Base-by-base conservation (phyloP, 2,329 filamentous ascomycete species). In the Aureobasidium sp. region DNA sequence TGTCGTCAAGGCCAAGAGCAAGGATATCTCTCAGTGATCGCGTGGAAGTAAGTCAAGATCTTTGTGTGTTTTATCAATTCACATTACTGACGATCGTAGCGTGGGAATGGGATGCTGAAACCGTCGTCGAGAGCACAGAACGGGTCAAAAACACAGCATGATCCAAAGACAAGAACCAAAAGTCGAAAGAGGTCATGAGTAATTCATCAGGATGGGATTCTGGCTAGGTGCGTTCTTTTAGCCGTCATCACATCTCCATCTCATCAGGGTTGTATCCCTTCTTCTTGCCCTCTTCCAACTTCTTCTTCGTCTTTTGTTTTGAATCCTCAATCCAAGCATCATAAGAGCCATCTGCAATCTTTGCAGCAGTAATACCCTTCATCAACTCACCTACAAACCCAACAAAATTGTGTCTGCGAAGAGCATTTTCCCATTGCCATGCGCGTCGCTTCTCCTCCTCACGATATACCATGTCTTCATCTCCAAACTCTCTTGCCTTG, bases 391-490 rank as follows among this genome's bases (percentile, higher is more conserved):
- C 91, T 3, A 93, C 89, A 70, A 99, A 97, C 0, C 91, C 93
- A 0, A 99, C 90, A 78, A 99, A 99, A 76, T 99, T 99, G 75
- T 96, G 93, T 69, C 89, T 81, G 64, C 94, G 79, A 70, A 99
- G 79, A 12, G 91, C 89, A 76, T 99, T 99, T 82, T 99, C 94
- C 82, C 94, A 97, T 72, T 86, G 83, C 94, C 94, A 99, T 66
- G 87, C 89, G 63, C 82, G 82, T 58, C 94, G 82, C 84, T 96
- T 96, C 71, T 84, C 81, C 78, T 93, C 85, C 81, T 97, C 92
- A 60, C 87, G 81, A 67, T 85, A 85, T 67, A 97, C 76, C 74
- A 86, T 79, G 71, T 96, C 92, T 47, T 77, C 73, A 76, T 99
- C 94, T 49, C 92, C 92, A 66, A 94, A 84, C 74, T 95, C 90